A percentile compares a stretch with the other conserved stretches of the same genome.
Conservation (phyloP, 1,284 basidiomycete genomes). For the Austropuccinia psidii region DNA sequence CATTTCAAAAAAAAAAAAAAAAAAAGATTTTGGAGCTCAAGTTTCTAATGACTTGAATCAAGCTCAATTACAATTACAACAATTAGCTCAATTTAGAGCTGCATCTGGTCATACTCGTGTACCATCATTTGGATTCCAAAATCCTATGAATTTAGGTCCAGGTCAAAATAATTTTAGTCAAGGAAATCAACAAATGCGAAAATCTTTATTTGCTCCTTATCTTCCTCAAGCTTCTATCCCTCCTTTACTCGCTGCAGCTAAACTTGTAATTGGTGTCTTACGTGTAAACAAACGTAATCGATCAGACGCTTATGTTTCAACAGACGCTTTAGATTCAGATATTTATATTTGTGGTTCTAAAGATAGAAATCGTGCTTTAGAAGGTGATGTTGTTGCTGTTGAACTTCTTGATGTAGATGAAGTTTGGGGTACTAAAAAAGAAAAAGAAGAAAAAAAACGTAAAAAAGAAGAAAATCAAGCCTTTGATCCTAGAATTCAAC, state of each 20-base stretch:
- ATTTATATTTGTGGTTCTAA: slow-evolving; percentile 88
- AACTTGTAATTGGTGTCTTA: slow-evolving; percentile 92
- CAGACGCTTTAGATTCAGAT: slow-evolving; percentile 94
- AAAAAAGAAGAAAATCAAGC: slow-evolving; percentile 98
- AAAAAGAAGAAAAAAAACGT: slow-evolving; percentile 99
- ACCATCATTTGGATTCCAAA: slow-evolving; percentile 93
- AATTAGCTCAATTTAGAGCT: slow-evolving; percentile 92
- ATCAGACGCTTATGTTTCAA: slow-evolving; percentile 98
- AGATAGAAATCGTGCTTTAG: slow-evolving; percentile 94
- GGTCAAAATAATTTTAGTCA: slow-evolving; percentile 62
- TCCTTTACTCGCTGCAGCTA: slow-evolving; percentile 92
- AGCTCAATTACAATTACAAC: slow-evolving; percentile 82
- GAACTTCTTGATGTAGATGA: slow-evolving; percentile 93
- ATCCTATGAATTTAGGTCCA: slow-evolving; percentile 79
- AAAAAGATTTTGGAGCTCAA: slow-evolving; percentile 38
- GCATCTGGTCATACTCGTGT: slow-evolving; percentile 93
- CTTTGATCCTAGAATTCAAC: slow-evolving; percentile 66
- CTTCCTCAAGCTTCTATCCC: slow-evolving; percentile 95
- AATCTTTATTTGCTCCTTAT: slow-evolving; percentile 97
- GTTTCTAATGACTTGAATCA: slow-evolving; percentile 48
- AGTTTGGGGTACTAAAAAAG: slow-evolving; percentile 98
- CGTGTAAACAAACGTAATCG: slow-evolving; percentile 98
- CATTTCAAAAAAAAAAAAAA: too few relatives aligned
- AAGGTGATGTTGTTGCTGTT: slow-evolving; percentile 97
- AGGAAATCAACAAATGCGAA: slow-evolving; percentile 72